Evolutionary conservation across 23 red algal species (phyloP), one percentile per base, ranked within the genome.

Genomic region (Gracilaria domingensis): DNA sequence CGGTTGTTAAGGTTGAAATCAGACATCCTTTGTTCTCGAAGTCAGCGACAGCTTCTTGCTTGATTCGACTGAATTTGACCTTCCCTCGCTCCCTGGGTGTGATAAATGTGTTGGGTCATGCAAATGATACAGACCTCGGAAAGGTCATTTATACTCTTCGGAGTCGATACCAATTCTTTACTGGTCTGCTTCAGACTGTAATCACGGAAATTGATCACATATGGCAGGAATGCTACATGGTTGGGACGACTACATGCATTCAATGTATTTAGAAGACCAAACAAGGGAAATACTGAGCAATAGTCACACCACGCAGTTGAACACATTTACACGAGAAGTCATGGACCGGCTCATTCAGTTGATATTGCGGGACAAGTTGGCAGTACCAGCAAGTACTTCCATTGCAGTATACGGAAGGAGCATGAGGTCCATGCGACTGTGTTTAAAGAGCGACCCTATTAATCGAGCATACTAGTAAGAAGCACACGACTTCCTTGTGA

Each of bases 1-100:
- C 62, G 84, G 26, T 66, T 87, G 84, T 87, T 87, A 21, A 87
- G 28, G 16, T 5, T 75, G 11, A 69, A 17, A 17, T 69, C 64
- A 36, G 64, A 37, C 64, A 69, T 69, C 28, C n/a, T 64, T 32
- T 32, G 26, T 37, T 32, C 32, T 37, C 4, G 30, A 69, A 37
- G 33, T 69, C 7, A 69, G 33, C 60, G 28, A 66, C 4, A 66
- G 28, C 30, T 16, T 6, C 4, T 69, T 37, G 64, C 20, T 12
- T 69, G 16, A 34, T 69, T 69, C 20, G 45, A 36, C 32, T 12
- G 18, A 1, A 37, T 3, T 0, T 32, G 38, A 69, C 33, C 30
- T 9, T 36, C 17, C 2, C 38, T 34, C 28, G 36, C 26, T 37
- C 30, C 17, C 14, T 36, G 64, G 17, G 64, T 37, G 12, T 69